Base-by-base conservation (phyloP, 257 asterid genomes). In the Salvia hispanica region DNA sequence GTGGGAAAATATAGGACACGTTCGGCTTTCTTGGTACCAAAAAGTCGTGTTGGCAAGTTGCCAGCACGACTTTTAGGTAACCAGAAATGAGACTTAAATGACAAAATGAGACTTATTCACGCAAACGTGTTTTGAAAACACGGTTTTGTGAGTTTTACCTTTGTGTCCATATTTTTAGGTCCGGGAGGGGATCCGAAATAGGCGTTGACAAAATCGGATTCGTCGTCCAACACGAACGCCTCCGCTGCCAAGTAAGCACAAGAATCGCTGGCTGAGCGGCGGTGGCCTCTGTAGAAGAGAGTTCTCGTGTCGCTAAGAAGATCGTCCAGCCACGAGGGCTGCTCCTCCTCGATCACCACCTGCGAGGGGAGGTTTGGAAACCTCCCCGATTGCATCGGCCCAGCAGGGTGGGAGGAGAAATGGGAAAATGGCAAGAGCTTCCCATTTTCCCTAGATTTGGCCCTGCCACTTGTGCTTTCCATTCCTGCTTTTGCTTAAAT, bases 281-380 rank as follows among this genome's bases (percentile, higher is more conserved):
- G 77, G 72, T 91, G 89, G 31, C 82, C 72, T 74, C 61, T 81
- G 3, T 65, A 77, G 4, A 72, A 57, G 16, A 31, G 13, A 31
- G 74, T 36, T 6, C 83, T 88, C 0, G 94, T 71, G 21, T 89
- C 96, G 16, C 76, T 80, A 7, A 91, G 66, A 51, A 91, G 98
- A 60, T 91, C 98, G 7, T 91, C 96, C 1, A 91, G 84, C 97
- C 97, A 91, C 16, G 82, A 73, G 16, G 89, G 95, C 58, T 91
- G 91, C 71, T 89, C 96, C 44, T 88, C 31, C 31, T 25, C 31
- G 31, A 25, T 15, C 43, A 36, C 7, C 63, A 57, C 72, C 46
- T n/a, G n/a, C n/a, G n/a, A n/a, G n/a, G n/a, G n/a, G n/a, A n/a
- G n/a, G n/a, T n/a, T n/a, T n/a, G 15, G n/a, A 21, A 21, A 70